Conservation (phyloP, 176 grass and related monocot genomes). For the Lolium rigidum region DNA sequence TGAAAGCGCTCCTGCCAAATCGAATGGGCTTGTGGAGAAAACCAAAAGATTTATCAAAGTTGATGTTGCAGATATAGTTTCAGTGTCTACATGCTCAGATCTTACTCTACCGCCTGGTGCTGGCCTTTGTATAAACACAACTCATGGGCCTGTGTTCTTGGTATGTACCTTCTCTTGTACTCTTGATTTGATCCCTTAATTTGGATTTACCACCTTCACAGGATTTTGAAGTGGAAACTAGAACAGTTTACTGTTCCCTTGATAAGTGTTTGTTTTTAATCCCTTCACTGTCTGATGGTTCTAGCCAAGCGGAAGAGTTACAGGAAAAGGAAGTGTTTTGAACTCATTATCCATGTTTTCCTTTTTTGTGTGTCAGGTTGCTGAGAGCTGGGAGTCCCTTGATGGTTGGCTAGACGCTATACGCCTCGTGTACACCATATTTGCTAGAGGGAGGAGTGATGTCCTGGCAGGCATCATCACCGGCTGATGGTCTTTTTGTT, state of each 20-base stretch:
- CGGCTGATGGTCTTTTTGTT: slow-evolving; percentile 38
- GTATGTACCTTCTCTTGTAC: slow-evolving; percentile 38
- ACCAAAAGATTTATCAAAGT: slow-evolving; percentile 64
- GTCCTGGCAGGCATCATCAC: slow-evolving; percentile 78
- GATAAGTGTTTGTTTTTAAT: neutral
- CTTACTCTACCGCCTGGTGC: slow-evolving; percentile 73
- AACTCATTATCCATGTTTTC: neutral
- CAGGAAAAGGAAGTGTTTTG: neutral
- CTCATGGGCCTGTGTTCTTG: slow-evolving; percentile 60
- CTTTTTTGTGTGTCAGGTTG: slow-evolving; percentile 45
- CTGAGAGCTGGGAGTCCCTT: slow-evolving; percentile 76
- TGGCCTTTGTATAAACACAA: slow-evolving; percentile 76
- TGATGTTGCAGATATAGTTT: slow-evolving; percentile 61
- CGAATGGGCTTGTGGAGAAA: slow-evolving; percentile 36
- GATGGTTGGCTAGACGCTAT: slow-evolving; percentile 83
- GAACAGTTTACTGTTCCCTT: neutral
- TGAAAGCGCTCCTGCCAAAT: slow-evolving; percentile 45
- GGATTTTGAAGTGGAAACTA: neutral
- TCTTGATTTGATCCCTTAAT: neutral
- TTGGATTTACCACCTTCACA: neutral
- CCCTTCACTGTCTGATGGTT: neutral
- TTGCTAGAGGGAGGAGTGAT: slow-evolving; percentile 70
- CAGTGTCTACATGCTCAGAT: slow-evolving; percentile 62
- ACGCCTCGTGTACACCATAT: slow-evolving; percentile 75
- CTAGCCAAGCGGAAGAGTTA: neutral